A percentile compares a stretch with the other conserved stretches of the same genome.
Conservation (phyloP, 805 yeast species). For the Lipomyces mesembrius region DNA sequence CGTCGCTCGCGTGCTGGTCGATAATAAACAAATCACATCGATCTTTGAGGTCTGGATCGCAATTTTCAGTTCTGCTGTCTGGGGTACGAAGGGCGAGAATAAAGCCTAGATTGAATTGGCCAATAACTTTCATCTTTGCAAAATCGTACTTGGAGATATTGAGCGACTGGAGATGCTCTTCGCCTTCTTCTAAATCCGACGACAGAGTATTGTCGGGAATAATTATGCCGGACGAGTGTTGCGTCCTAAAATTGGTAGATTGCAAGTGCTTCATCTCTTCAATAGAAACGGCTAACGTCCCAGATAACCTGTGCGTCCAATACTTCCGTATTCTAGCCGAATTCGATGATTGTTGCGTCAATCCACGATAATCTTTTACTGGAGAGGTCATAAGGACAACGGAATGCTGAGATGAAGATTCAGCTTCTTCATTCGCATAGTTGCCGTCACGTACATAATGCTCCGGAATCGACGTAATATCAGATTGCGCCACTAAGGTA, state of each 20-base stretch:
- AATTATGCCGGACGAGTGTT: not conserved
- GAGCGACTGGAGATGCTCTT: slow-evolving; percentile 63
- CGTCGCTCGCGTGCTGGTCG: slow-evolving; percentile 98
- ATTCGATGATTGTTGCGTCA: not conserved
- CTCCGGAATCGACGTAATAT: not conserved
- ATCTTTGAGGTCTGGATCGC: slow-evolving; percentile 40
- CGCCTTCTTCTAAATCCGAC: slow-evolving; percentile 51
- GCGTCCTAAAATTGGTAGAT: not conserved
- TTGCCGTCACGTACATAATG: not conserved
- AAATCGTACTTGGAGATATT: slow-evolving; percentile 77
- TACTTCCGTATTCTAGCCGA: not conserved
- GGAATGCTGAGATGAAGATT: not conserved
- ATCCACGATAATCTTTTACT: not conserved
- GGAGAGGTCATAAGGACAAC: not conserved
- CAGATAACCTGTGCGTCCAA: not conserved
- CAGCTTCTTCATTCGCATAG: not conserved
- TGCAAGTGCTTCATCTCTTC: not conserved
- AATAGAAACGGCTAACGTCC: not conserved
- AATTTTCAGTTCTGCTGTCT: slow-evolving; percentile 15
- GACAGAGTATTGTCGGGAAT: not conserved
- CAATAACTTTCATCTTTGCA: slow-evolving; percentile 72
- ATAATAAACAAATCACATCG: slow-evolving; percentile 71
- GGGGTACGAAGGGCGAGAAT: slow-evolving; percentile 65
- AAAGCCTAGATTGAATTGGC: slow-evolving; percentile 95
- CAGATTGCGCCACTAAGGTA: not conserved